Evolutionary conservation across 202 grass and related monocot species (phyloP), one percentile per base, ranked within the genome.

Genomic region (Cymbopogon flexuosus): DNA sequence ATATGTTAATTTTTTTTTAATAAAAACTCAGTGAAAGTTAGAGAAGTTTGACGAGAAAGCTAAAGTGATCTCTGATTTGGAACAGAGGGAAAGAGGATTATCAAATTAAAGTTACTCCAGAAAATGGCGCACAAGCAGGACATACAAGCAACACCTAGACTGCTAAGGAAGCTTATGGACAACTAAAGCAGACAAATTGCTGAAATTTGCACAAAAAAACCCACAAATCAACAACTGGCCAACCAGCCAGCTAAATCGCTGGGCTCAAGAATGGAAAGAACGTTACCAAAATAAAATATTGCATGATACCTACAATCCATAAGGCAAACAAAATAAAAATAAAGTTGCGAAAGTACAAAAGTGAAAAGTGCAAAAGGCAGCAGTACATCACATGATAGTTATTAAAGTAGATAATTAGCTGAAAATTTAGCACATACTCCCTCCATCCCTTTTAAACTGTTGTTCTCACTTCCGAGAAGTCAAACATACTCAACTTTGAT

Each of bases 171-270:
- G 34, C 14, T 10, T 65, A 83, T 58, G 21, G 37, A 78, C 69
- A 81, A 62, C 64, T 27, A 33, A 37, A 85, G 15, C 22, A 75
- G 22, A 80, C 9, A 75, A 84, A 76, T 76, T 80, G 70, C 41
- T 80, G 6, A 41, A 65, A 70, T 16, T 43, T 66, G 30, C 29
- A 7, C 27, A 81, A 21, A 78, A 33, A 54, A 36, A 43, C 23
- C 54, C 12, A 19, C 1, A 2, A 57, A 84, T 19, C 40, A 68
- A 42, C 61, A 79, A 23, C 19, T 70, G 15, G 35, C 8, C 35
- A 34, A 69, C 14, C 21, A 57, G 57, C 33, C 30, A 76, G 24
- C 22, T 0, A n/a, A n/a, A n/a, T n/a, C n/a, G 62, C 43, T 58
- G 43, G 52, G 46, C 47, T 80, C 35, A 70, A 80, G 63, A 76